Evolutionary conservation across 2,329 filamentous ascomycete species (phyloP), one percentile per base, ranked within the genome.

Genomic region (Phyllosticta citribraziliensis): DNA sequence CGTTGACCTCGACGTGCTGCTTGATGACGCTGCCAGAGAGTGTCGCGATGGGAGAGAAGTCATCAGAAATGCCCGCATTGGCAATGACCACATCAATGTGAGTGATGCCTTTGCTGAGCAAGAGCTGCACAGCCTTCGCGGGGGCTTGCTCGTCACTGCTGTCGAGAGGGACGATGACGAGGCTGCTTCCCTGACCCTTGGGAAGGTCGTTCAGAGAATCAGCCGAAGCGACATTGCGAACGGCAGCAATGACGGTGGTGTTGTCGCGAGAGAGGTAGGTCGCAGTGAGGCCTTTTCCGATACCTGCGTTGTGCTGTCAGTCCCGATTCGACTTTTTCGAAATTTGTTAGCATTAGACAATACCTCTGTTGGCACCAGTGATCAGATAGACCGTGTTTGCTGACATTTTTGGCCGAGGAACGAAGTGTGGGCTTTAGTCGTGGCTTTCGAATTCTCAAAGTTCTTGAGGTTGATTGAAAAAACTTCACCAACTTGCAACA

Each of bases 11-110:
- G 17, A 58, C 40, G 20, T 52, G 40, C 40, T 52, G 11, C 25
- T 51, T 24, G 10, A 57, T 12, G 3, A 40, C 56, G 20, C 20
- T 22, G 12, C 40, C 20, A 2, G 40, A 17, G 3, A 24, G 19
- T 1, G 24, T 25, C 10, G 56, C 56, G 8, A 57, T 19, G 1
- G 35, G 20, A 1, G 35, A 20, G 20, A 12, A 51, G 3, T 50
- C 40, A 2, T 35, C 22, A 6, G n/a, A 12, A 8, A 70, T 86
- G 83, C 81, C 84, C 82, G 5, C 72, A 58, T 63, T 60, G 20
- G 56, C 56, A 51, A 63, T 64, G 25, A 66, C 64, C 9, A 65
- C 61, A 24, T 66, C 65, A 5, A 66, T 55, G n/a, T 51, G 61
- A 1, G 60, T 12, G 40, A 65, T 57, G 11, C 55, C 55, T 30